Base-by-base conservation (phyloP, 176 grass and related monocot genomes). In the Coix lacrymajobi region DNA sequence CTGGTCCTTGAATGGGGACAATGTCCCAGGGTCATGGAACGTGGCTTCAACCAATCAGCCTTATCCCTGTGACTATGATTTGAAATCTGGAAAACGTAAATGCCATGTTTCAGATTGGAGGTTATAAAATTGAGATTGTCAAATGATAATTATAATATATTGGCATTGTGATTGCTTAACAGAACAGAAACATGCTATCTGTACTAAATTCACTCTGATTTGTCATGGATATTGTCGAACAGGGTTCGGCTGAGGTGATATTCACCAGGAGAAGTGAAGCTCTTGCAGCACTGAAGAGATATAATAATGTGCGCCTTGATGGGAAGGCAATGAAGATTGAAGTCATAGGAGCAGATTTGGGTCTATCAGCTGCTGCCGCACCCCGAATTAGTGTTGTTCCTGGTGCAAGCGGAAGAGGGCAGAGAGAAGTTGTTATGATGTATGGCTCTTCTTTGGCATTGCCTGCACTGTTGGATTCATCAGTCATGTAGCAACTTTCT, bases 161-260 rank as follows among this genome's bases (percentile, higher is more conserved):
- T 76, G 11, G 25, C 66, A 11, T 67, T 33, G 38, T 52, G 14
- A 41, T 75, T 75, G 22, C 37, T 87, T 77, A 25, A 70, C 48
- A 54, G 44, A 66, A 40, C 25, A 46, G 24, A 29, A 14, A 9
- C 2, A 28, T 71, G 33, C 3, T 70, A 76, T 44, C 1, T 73
- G 37, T 75, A 62, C 49, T 73, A 54, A 81, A 54, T 65, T 65
- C 45, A 2, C 64, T 61, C 72, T 40, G 10, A n/a, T 68, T 37
- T 64, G 61, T 54, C 73, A 54, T 85, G n/a, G 36, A 66, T 82
- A 61, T 76, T 85, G 71, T 72, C 86, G 11, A 85, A 45, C 85
- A 99, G 96, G 96, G 96, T 88, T 92, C 96, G 54, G 96, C 96
- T 65, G 93, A 99, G 81, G 93, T 99, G 72, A 88, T 94, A 63